phyloP scores from a whole-genome alignment of 257 asterid species.

The Lycium ferocissimum region DNA sequence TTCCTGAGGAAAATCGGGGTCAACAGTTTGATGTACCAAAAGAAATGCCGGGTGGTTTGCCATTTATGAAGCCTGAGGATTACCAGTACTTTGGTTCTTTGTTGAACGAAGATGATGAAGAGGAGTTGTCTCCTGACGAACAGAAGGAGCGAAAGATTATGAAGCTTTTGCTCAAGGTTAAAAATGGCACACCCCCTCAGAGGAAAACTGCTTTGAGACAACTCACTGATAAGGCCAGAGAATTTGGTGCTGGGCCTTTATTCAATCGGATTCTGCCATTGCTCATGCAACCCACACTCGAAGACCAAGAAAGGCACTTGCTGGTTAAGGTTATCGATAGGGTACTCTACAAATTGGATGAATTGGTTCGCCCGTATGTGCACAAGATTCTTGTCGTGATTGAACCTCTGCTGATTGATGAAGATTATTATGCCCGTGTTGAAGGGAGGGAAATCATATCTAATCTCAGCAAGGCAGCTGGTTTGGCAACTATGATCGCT shows the following conservation, averaged over 20 bases:
- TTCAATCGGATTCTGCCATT: conserved; percentile 87
- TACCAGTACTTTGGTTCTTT: conserved; percentile 79
- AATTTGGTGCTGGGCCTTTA: conserved; percentile 89
- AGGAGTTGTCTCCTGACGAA: conserved; percentile 79
- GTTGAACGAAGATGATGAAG: conserved; percentile 78
- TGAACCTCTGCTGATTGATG: conserved; percentile 91
- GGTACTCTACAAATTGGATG: conserved; percentile 90
- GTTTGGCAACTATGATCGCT: conserved; percentile 97
- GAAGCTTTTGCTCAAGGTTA: conserved; percentile 87
- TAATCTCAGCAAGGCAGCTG: conserved; percentile 97
- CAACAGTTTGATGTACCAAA: conserved; percentile 87
- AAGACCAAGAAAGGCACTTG: conserved; percentile 92
- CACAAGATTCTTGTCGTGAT: conserved; percentile 95
- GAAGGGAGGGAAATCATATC: conserved; percentile 96
- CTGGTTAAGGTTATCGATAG: conserved; percentile 88
- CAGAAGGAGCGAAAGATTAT: conserved; percentile 91
- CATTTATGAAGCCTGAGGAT: conserved; percentile 90
- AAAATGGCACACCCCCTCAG: conserved; percentile 96
- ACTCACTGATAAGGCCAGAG: conserved; percentile 94
- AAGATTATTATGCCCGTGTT: conserved; percentile 95
- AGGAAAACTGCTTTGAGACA: conserved; percentile 94
- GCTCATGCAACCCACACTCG: conserved; percentile 95
- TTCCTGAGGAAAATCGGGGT: conserved; percentile 87
- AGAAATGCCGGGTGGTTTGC: conserved; percentile 88
- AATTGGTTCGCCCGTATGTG: conserved; percentile 89